A percentile compares a stretch with the other conserved stretches of the same genome.
These are phyloP conservation scores for Papiliotrema laurentii DNA, from an alignment of 1,284 basidiomycete species.

Conservation along the genomic window DNA sequence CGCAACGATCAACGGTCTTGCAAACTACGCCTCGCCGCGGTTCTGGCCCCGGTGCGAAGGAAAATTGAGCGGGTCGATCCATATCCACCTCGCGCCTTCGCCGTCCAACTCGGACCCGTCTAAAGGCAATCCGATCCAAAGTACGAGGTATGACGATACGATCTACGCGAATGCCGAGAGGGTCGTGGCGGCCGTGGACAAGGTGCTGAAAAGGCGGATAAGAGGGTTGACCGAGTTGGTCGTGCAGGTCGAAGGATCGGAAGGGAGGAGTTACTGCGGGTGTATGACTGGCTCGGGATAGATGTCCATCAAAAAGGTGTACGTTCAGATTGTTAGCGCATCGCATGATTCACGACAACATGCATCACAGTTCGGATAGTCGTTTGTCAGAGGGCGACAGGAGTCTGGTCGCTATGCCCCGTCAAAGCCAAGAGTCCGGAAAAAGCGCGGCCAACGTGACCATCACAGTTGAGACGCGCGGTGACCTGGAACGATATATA, in stretches of 20 bases:
- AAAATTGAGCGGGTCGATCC: conserved; percentile 82
- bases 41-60: conserved; percentile 96
- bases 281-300: conserved; percentile 54
- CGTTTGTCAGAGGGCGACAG: no score
- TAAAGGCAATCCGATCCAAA: conserved; percentile 40
- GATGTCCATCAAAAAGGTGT: not conserved
- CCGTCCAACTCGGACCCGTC: conserved; percentile 57
- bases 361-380: no score
- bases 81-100: conserved; percentile 65
- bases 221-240: conserved; percentile 76
- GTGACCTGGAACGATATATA: no score
- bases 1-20: conserved; percentile 66
- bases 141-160: conserved; percentile 19
- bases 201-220: conserved; percentile 64
- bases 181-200: conserved; percentile 69
- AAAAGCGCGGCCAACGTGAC: no score
- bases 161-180: conserved; percentile 63
- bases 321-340: no score
- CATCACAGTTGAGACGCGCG: no score
- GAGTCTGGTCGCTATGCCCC: no score
- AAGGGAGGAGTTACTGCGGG: conserved; percentile 41
- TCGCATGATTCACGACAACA: no score
- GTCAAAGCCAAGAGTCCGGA: no score
- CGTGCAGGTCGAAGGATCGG: conserved; percentile 65
- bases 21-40: conserved; percentile 71